These are phyloP conservation scores for Geotrichum klebahnii DNA, from an alignment of 1,139 yeast genomes.

Conservation along the genomic window DNA sequence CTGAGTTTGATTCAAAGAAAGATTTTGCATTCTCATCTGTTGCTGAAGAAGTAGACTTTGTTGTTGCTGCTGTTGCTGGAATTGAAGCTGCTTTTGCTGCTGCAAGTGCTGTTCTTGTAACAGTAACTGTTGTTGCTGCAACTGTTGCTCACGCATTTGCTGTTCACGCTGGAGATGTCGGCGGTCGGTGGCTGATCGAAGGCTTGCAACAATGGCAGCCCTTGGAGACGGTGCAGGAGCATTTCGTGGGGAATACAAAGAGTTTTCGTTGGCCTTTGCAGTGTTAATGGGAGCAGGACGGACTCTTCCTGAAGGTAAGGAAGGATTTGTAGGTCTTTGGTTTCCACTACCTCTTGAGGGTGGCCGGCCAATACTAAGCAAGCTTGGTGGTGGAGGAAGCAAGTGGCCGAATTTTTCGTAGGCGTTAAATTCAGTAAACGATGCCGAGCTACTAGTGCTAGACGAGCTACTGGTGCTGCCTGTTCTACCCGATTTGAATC, in stretches of 20 bases:
- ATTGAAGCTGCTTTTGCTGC: slow-evolving; percentile 1
- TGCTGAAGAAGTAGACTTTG: slow-evolving; percentile 10
- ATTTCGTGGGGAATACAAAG: background rate
- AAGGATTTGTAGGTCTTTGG: too few species aligned
- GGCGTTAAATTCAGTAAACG: background rate
- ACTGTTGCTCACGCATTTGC: slow-evolving; percentile 15
- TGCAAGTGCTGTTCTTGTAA: background rate
- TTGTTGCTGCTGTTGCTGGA: slow-evolving; percentile 10
- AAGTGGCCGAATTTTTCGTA: background rate
- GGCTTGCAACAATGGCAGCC: slow-evolving; percentile 36
- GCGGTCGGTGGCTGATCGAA: slow-evolving; percentile 36
- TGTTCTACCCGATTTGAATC: slow-evolving; percentile 3
- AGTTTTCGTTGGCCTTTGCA: slow-evolving; percentile 5
- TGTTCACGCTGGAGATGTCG: slow-evolving; percentile 29
- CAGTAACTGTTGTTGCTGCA: slow-evolving; percentile 2
- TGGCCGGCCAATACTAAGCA: slow-evolving; percentile 5
- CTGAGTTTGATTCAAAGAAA: background rate
- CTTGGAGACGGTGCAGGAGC: slow-evolving; percentile 26
- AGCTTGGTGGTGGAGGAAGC: slow-evolving; percentile 5
- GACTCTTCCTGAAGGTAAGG: too few species aligned
- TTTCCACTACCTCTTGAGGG: slow-evolving; percentile 15
- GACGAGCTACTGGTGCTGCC: slow-evolving; percentile 15
- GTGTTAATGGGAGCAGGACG: slow-evolving; percentile 14
- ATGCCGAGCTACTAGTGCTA: background rate
- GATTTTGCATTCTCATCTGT: slow-evolving; percentile 3